phyloP scores from a whole-genome alignment of 2,329 filamentous ascomycete genomes.

The Penicillium concentricum region DNA sequence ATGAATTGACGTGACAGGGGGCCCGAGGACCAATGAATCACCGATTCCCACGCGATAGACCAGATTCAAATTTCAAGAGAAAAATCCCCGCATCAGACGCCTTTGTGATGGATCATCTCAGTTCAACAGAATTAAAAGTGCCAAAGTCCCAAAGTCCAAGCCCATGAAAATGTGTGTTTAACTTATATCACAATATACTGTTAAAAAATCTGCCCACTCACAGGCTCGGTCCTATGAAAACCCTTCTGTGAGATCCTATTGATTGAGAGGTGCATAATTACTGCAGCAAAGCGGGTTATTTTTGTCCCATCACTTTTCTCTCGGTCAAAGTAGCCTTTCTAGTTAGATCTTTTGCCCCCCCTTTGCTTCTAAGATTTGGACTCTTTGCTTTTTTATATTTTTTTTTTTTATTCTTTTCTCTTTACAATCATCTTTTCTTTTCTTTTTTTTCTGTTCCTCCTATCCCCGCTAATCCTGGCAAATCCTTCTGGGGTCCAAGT shows the following conservation, averaged over 20 bases:
- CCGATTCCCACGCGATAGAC: constrained; percentile 6
- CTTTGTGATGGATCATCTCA: not conserved
- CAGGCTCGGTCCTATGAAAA: constrained; percentile 7
- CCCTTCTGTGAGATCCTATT: constrained; percentile 15
- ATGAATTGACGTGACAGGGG: constrained; percentile 2
- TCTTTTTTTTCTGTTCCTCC: not conserved
- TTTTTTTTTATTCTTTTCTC: not conserved
- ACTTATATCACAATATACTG: too few relatives aligned
- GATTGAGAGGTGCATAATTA: constrained; percentile 22
- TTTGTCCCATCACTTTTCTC: constrained; percentile 19
- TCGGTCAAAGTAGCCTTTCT: constrained; percentile 10
- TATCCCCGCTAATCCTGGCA: not conserved
- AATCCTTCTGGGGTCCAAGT: constrained; percentile 4
- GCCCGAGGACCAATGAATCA: not conserved
- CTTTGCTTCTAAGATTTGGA: constrained; percentile 14
- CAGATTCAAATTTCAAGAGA: constrained; percentile 1
- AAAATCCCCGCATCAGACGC: not conserved
- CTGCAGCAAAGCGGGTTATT: constrained; percentile 28
- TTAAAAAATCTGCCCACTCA: constrained; percentile 6
- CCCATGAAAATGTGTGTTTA: too few relatives aligned
- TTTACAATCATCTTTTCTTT: not conserved
- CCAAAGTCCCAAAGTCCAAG: not conserved
- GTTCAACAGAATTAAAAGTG: not conserved
- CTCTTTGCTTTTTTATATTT: not conserved
- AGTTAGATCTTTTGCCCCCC: constrained; percentile 4